A percentile compares a stretch with the other conserved stretches of the same genome.
These are phyloP conservation scores for Dryas alaskensis DNA, from an alignment of 306 rosid species.

Conservation along the genomic window DNA sequence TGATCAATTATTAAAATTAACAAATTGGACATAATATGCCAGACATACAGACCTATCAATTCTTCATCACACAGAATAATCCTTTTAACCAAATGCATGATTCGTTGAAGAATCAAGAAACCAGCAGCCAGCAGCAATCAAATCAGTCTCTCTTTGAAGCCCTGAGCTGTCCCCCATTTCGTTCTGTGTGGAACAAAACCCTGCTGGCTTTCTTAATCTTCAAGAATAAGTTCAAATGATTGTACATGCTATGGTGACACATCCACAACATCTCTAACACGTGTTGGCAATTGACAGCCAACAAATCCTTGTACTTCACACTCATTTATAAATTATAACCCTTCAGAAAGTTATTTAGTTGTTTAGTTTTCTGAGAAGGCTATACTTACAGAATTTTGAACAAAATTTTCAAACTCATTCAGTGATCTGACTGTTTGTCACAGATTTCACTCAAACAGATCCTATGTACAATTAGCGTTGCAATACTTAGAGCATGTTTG, in stretches of 20 bases:
- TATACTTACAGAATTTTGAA: too few relatives aligned
- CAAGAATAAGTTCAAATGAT: conserved; percentile 1
- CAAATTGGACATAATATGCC: too few relatives aligned
- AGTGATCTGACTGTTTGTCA: too few relatives aligned
- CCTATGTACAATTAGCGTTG: too few relatives aligned
- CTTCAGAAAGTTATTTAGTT: too few relatives aligned
- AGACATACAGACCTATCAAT: too few relatives aligned
- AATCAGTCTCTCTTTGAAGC: neutral
- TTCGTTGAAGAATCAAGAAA: neutral
- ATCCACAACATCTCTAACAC: conserved; percentile 7
- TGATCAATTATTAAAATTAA: too few relatives aligned
- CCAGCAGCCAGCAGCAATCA: neutral
- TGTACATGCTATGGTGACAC: neutral
- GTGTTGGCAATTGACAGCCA: neutral
- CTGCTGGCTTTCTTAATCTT: conserved; percentile 6
- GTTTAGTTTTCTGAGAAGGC: too few relatives aligned
- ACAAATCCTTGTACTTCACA: too few relatives aligned
- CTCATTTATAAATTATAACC: too few relatives aligned
- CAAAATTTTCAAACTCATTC: too few relatives aligned
- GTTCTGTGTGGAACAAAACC: neutral
- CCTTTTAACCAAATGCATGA: neutral
- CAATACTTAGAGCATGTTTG: neutral
- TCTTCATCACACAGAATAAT: neutral
- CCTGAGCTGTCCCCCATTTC: conserved; percentile 21
- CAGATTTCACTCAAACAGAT: too few relatives aligned